Base-by-base conservation (phyloP, 2,329 filamentous ascomycete genomes). In the Penicillium fuscoglaucum region DNA sequence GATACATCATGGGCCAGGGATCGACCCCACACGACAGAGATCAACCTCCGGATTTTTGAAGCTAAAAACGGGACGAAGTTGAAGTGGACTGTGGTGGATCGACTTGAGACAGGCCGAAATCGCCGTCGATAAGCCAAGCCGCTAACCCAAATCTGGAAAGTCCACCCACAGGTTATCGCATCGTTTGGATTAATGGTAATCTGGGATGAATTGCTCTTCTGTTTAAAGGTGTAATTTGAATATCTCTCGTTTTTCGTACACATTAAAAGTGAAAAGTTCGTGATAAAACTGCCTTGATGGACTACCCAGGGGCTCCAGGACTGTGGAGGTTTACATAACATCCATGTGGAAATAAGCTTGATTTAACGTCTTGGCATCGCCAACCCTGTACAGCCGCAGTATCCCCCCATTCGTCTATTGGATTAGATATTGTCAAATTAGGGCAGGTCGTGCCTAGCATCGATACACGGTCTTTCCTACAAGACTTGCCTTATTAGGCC, bases 111-210 rank as follows among this genome's bases (percentile, higher is more conserved):
- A 26, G 29, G 39, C 29, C 24, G 24, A 37, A 35, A 39, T 49
- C 37, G 35, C 31, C 33, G 33, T 17, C 48, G 37, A 46, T 47
- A 29, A 24, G 6, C 7, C 10, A 19, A 17, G 5, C 19, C 54
- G 44, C 64, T 62, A 68, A 31, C 3, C 63, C 61, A 19, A 47
- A 64, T 54, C 15, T n/a, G 57, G 66, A 35, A 68, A 59, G 64
- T 68, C 61, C 64, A 68, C 39, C 53, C 65, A 57, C 15, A 1
- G 19, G 15, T 21, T 35, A 1, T 48, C 19, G 1, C 19, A 17
- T 17, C 4, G n/a, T 17, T 24, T 10, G 3, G 28, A 8, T 21
- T 24, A 9, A 17, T 17, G 13, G 6, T 33, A 17, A 33, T 48
- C 15, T 3, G 24, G 6, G 1, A 35, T 24, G 15, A 35, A 6